Percentiles rank a stretch among this genome's conserved stretches.
Conservation (phyloP, 2,329 filamentous ascomycete genomes). For the Botryotinia narcissicola region DNA sequence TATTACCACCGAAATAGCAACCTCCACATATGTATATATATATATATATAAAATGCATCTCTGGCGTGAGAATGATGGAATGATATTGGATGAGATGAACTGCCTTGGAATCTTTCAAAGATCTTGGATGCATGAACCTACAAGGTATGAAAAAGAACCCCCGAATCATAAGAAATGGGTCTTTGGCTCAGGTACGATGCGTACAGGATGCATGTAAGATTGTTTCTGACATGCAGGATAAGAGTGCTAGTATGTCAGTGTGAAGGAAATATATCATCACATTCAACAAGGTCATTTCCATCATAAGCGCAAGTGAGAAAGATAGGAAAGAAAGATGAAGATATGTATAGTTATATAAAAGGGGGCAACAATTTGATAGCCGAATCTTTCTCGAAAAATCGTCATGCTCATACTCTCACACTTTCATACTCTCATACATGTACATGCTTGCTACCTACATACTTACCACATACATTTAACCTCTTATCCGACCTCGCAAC, state of each 20-base stretch:
- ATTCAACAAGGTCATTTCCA: not conserved
- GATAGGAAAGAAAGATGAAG: not conserved
- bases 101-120: not conserved
- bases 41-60: not conserved
- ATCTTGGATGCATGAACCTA: not conserved
- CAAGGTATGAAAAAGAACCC: not conserved
- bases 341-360: not conserved
- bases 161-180: constrained; percentile 2
- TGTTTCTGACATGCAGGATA: constrained; percentile 2
- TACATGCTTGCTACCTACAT: too few relatives aligned
- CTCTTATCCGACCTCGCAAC: not conserved
- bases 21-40: not conserved
- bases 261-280: not conserved
- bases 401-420: not conserved
- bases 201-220: constrained; percentile 9
- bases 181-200: constrained; percentile 13
- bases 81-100: not conserved
- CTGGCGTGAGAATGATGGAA: constrained; percentile 7
- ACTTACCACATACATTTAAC: not conserved
- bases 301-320: not conserved
- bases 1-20: not conserved
- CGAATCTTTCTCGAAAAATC: not conserved
- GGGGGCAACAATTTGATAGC: not conserved
- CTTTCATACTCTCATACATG: not conserved
- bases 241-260: not conserved